These are phyloP conservation scores for Vaccinium darrowii DNA, from an alignment of 148 eudicot species.

Conservation along the genomic window DNA sequence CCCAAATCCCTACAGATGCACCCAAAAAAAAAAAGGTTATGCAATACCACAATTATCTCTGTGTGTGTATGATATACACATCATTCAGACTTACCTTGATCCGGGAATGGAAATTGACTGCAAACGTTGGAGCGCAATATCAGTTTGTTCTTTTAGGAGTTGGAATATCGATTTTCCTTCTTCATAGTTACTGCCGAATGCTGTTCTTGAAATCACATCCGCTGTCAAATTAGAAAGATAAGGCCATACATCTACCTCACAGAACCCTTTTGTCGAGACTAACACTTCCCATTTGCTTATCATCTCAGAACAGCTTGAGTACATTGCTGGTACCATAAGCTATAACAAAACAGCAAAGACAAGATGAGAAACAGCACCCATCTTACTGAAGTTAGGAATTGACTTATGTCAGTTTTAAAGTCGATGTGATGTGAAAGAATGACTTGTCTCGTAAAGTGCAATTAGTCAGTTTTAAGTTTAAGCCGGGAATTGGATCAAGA, in stretches of 20 bases:
- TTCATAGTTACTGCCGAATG: conserved; percentile 26
- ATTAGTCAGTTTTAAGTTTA: too few species aligned
- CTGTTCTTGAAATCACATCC: conserved; percentile 25
- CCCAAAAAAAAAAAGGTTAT: neutral
- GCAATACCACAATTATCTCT: neutral
- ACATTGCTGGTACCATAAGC: conserved; percentile 37
- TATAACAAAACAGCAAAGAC: neutral
- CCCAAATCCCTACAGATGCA: too few species aligned
- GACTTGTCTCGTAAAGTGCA: too few species aligned
- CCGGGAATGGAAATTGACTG: conserved; percentile 33
- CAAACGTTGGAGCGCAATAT: conserved; percentile 15
- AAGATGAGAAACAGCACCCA: too few species aligned
- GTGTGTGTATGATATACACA: neutral
- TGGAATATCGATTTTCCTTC: conserved; percentile 25
- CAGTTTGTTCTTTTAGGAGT: conserved; percentile 29
- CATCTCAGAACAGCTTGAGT: conserved; percentile 29
- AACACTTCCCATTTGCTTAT: conserved; percentile 11
- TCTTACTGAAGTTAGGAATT: too few species aligned
- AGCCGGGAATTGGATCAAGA: too few species aligned
- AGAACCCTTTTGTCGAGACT: neutral
- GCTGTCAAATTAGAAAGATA: conserved; percentile 23
- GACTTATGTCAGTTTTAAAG: too few species aligned
- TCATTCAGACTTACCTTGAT: conserved; percentile 26
- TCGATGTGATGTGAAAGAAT: too few species aligned
- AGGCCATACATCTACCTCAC: conserved; percentile 36